These are phyloP conservation scores for Trichomonascaceae sp. DNA, from an alignment of 1,139 yeast species.

Conservation along the genomic window DNA sequence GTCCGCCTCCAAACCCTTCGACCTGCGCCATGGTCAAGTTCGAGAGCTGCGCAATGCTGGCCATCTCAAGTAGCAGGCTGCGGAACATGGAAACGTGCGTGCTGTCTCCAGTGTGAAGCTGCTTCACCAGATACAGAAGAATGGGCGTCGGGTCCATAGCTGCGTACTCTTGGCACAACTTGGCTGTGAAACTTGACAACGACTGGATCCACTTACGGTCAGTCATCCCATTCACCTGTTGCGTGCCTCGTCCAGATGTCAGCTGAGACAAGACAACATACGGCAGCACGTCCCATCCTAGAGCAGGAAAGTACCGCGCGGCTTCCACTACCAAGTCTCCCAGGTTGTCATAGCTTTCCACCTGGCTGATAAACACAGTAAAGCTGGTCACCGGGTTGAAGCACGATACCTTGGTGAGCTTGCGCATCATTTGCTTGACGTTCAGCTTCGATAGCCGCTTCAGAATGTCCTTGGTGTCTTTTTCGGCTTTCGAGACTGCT, in stretches of 20 bases:
- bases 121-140: slow-evolving; percentile 47
- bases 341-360: slow-evolving; percentile 87
- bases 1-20: slow-evolving; percentile 53
- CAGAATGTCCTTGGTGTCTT: slow-evolving; percentile 65
- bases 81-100: slow-evolving; percentile 56
- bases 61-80: slow-evolving; percentile 62
- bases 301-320: slow-evolving; percentile 61
- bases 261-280: slow-evolving; percentile 62
- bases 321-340: slow-evolving; percentile 69
- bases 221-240: slow-evolving; percentile 70
- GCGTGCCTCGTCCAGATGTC: slow-evolving; percentile 51
- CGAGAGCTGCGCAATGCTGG: slow-evolving; percentile 62
- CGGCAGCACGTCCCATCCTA: slow-evolving; percentile 80
- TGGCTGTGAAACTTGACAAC: slow-evolving; percentile 27
- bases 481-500: slow-evolving; percentile 60
- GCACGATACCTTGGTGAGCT: slow-evolving; percentile 62
- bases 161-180: slow-evolving; percentile 23
- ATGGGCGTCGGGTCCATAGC: slow-evolving; percentile 30
- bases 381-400: slow-evolving; percentile 74
- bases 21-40: slow-evolving; percentile 58
- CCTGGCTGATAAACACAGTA: slow-evolving; percentile 30
- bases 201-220: slow-evolving; percentile 76
- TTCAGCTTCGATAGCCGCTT: slow-evolving; percentile 84
- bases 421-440: slow-evolving; percentile 62
- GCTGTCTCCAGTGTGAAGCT: slow-evolving; percentile 48